phyloP scores from a whole-genome alignment of 2,329 filamentous ascomycete species.

The Magnaporthiopsis rhizophila region DNA sequence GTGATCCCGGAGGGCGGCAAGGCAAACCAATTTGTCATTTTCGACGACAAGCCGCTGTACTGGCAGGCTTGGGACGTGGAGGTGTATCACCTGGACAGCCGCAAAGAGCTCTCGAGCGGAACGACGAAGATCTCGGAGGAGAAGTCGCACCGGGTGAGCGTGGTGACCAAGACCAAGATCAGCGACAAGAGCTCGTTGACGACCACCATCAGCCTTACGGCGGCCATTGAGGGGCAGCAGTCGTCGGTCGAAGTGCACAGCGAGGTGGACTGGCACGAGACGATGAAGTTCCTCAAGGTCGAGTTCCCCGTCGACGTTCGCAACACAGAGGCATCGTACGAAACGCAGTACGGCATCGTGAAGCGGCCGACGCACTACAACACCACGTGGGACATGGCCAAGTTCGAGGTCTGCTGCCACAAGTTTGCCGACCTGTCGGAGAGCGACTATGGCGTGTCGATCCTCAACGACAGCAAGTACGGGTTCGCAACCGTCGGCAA shows the following conservation, averaged over 20 bases:
- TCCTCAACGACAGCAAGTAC: slow-evolving; percentile 64
- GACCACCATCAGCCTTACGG: slow-evolving; percentile 73
- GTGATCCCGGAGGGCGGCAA: slow-evolving; percentile 65
- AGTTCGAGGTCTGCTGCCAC: slow-evolving; percentile 71
- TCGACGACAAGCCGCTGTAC: slow-evolving; percentile 94
- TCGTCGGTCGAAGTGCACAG: slow-evolving; percentile 71
- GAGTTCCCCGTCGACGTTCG: slow-evolving; percentile 91
- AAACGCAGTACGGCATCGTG: slow-evolving; percentile 88
- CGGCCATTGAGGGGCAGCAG: slow-evolving; percentile 54
- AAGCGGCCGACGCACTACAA: slow-evolving; percentile 95
- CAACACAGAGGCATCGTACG: slow-evolving; percentile 89
- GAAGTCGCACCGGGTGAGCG: slow-evolving; percentile 67
- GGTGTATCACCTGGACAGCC: slow-evolving; percentile 85
- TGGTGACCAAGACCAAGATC: slow-evolving; percentile 79
- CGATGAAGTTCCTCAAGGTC: slow-evolving; percentile 96
- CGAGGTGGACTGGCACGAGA: slow-evolving; percentile 95
- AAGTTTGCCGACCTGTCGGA: slow-evolving; percentile 67
- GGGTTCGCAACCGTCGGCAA: slow-evolving; percentile 60
- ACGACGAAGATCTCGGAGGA: slow-evolving; percentile 64
- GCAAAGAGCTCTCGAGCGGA: slow-evolving; percentile 63
- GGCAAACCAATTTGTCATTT: slow-evolving; percentile 87
- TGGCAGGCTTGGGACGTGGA: slow-evolving; percentile 99
- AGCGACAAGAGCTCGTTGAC: slow-evolving; percentile 80
- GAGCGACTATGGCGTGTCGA: slow-evolving; percentile 58
- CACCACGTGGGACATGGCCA: slow-evolving; percentile 78